A percentile compares a stretch with the other conserved stretches of the same genome.
These are phyloP conservation scores for Sporothrix dimorphospora DNA, from an alignment of 2,329 filamentous ascomycete genomes.

Conservation along the genomic window DNA sequence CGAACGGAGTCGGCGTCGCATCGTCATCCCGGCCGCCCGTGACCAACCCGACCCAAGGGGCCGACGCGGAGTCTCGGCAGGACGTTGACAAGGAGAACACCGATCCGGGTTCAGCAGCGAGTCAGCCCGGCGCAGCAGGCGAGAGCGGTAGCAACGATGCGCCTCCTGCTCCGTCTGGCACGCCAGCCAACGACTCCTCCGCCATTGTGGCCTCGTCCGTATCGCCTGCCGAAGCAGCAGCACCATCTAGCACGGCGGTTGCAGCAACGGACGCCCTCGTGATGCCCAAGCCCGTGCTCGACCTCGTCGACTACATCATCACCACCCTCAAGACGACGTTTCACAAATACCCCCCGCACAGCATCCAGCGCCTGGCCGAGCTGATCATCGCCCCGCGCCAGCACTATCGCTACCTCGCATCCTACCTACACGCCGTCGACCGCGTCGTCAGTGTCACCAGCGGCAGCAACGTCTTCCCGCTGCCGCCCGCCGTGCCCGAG, in stretches of 20 bases:
- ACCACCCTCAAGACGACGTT: constrained; percentile 69
- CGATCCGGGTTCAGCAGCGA: constrained; percentile 44
- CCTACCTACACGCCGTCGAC: constrained; percentile 89
- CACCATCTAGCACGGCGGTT: constrained; percentile 1
- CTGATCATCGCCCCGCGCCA: constrained; percentile 74
- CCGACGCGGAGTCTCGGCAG: constrained; percentile 49
- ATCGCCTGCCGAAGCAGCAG: neutral
- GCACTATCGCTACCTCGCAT: constrained; percentile 79
- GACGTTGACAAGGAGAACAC: constrained; percentile 72
- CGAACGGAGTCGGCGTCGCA: constrained; percentile 38
- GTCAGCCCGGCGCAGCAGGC: constrained; percentile 34
- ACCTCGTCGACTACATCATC: constrained; percentile 64
- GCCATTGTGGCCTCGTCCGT: neutral
- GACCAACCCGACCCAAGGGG: neutral
- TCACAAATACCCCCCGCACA: constrained; percentile 78
- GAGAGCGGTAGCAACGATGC: neutral
- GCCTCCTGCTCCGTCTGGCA: no score
- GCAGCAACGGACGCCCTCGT: constrained; percentile 43
- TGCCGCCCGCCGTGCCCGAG: constrained; percentile 68
- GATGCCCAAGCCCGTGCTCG: constrained; percentile 65
- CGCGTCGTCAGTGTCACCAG: constrained; percentile 90
- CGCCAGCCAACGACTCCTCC: neutral
- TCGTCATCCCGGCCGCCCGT: neutral
- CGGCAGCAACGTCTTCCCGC: constrained; percentile 76
- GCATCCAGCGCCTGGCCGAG: constrained; percentile 88